Base-by-base conservation (phyloP, 768 basidiomycete genomes). In the Boletus coccyginus region DNA sequence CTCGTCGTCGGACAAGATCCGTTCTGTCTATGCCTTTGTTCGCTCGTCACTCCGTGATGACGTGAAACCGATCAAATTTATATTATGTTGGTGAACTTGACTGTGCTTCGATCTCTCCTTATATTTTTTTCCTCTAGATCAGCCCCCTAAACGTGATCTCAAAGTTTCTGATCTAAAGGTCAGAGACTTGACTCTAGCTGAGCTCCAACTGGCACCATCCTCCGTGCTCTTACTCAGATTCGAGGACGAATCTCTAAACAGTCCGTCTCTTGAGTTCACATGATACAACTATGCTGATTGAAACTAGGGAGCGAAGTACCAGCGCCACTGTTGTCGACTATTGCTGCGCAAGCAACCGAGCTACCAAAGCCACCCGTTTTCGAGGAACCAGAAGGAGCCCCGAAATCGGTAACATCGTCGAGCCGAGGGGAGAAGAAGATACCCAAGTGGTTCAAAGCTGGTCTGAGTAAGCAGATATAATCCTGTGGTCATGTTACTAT, bases 11-110 rank as follows among this genome's bases (percentile, higher is more conserved):
- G 83, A 85, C 71, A 94, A 89, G 69, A 92, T 96, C 49, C 81
- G 82, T 48, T 78, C 87, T 3, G 83, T 96, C 10, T 95, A 96
- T 67, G 90, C 88, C 11, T 94, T 94, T 60, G 91, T 94, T 50
- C 81, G 87, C 35, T 73, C 77, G 33, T 81, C 83, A 21, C 74
- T 96, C 35, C 75, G 83, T 42, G 88, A 90, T 53, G 90, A 92
- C 58, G 83, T 86, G 44, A 85, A 90, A 67, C 79, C 85, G 4
- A 82, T 83, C 72, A 92, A 92, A 64, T 96, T 94, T 64, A 78
- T 93, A 39, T 77, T 96, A 39, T 95, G 93, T 94, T 63, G 50
- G 85, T 79, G 35, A 32, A 36, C 29, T 10, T 14, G 7, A n/a
- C n/a, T 8, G 27, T 33, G 10, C 45, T 42, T 43, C 39, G n/a